These are phyloP conservation scores for Agrocybe chaxingu DNA, from an alignment of 768 basidiomycete species.

Conservation along the genomic window DNA sequence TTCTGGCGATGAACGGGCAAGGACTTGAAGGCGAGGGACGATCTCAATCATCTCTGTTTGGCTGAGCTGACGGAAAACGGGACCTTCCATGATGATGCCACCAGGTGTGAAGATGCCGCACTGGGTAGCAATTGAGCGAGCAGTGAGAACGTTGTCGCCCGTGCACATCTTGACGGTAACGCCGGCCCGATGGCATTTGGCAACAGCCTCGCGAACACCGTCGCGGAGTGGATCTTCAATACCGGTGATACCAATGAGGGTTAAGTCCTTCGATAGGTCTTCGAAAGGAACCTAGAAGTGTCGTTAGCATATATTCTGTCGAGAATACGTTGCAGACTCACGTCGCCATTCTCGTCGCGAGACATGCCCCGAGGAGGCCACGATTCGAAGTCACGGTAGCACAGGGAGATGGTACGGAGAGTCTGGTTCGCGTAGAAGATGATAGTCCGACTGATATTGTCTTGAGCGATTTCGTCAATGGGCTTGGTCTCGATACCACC, in stretches of 20 bases:
- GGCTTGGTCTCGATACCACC: slow-evolving; percentile 47
- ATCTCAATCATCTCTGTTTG: slow-evolving; percentile 73
- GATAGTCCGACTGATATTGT: slow-evolving; percentile 90
- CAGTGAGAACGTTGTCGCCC: slow-evolving; percentile 93
- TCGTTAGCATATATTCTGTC: slow-evolving; percentile 9
- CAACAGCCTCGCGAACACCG: slow-evolving; percentile 87
- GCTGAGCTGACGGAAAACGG: slow-evolving; percentile 79
- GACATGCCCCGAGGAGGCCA: slow-evolving; percentile 73
- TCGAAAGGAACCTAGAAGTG: slow-evolving; percentile 60
- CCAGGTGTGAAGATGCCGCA: slow-evolving; percentile 94
- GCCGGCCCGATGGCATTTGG: slow-evolving; percentile 83
- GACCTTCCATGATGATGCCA: slow-evolving; percentile 98
- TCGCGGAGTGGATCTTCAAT: slow-evolving; percentile 95
- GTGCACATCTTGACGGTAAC: slow-evolving; percentile 98
- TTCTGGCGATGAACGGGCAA: slow-evolving; percentile 95
- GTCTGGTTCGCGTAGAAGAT: slow-evolving; percentile 98
- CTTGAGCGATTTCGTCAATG: slow-evolving; percentile 65
- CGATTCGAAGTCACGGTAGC: slow-evolving; percentile 80
- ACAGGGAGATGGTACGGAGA: slow-evolving; percentile 90
- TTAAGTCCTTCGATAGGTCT: slow-evolving; percentile 67
- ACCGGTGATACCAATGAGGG: slow-evolving; percentile 85
- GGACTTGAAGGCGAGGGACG: slow-evolving; percentile 90
- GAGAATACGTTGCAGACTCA: slow-evolving; percentile 19
- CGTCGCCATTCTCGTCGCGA: slow-evolving; percentile 49
- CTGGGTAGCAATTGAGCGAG: slow-evolving; percentile 93